Evolutionary conservation across 768 basidiomycete genomes (phyloP), one percentile per base, ranked within the genome.

Genomic region (Peribolospora kevripleyi): DNA sequence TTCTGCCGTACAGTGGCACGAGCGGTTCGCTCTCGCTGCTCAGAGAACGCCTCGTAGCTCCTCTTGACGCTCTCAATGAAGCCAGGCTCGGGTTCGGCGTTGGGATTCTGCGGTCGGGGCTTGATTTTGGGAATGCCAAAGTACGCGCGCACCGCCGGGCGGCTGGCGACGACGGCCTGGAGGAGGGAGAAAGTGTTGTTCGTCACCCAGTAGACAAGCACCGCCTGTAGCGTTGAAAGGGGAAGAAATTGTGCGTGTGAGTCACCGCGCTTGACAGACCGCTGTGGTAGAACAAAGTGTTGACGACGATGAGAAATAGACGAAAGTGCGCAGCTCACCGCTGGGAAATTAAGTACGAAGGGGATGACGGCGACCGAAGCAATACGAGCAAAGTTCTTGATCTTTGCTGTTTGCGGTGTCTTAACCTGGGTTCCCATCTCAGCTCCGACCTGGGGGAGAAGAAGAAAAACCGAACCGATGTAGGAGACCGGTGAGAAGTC

Each of bases 361-460:
- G 74, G 71, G 65, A 77, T 63, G 51, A 71, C 74, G 13, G 68
- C 59, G 48, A 81, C 53, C 7, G 77, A 73, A n/a, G 77, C 63
- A 25, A 80, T 60, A 3, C 78, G 76, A 64, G 86, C 71, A 43
- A 69, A 64, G 62, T 84, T 84, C 72, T 80, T 75, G 48, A 78
- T 61, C 62, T 86, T 73, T 75, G 67, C 77, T 73, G 43, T 68
- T 67, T n/a, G 75, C 41, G 59, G 61, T 46, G 75, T 61, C 70
- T 62, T 59, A 42, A 59, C 56, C 46, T 57, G 54, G 69, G 48
- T 72, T 60, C 55, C 69, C 60, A 67, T 74, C 66, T 71, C 80
- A 69, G 68, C 76, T 66, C 71, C 73, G 68, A 61, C 68, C 77
- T 73, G 69, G 65, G 25, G 25, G 25, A 25, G 25, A 54, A 73